Evolutionary conservation across 2,329 filamentous ascomycete genomes (phyloP), one percentile per base, ranked within the genome.

Genomic region (Diplodia mutila): DNA sequence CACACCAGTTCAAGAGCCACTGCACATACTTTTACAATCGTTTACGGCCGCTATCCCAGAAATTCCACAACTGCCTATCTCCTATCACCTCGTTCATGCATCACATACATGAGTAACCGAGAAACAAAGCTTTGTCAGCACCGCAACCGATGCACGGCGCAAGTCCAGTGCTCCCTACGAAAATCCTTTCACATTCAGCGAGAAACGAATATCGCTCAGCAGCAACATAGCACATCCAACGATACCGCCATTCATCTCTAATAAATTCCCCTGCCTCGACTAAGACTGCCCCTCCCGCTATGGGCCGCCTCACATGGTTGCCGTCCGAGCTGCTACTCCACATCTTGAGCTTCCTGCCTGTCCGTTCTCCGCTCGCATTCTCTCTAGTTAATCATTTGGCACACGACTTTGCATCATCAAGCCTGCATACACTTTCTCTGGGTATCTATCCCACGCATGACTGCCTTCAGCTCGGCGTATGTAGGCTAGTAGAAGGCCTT

Each of bases 361-460:
- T 78, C 23, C 70, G 57, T 34, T 71, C 74, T 2, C 75, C 80
- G 2, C 72, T 80, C 14, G 67, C 69, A 55, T 80, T 80, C 69
- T 75, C 73, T 29, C 70, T 73, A 54, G 77, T 76, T n/a, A 78
- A 69, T 1, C 73, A 66, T 3, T 65, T 68, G 32, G 72, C 73
- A 32, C 73, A 75, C 48, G 52, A 49, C 4, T 71, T 80, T 18
- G 76, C 77, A 11, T 72, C 69, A 18, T 72, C 73, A 34, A 77
- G 73, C 61, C 69, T 79, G 5, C 73, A 75, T 61, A 88, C 82
- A 93, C 93, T 97, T 82, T 98, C 94, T 18, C 97, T 87, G 23
- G 90, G 80, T 65, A 93, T 88, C 86, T 93, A 98, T 16, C 92
- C 90, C 0, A 89, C 87, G 14, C 91, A 84, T 48, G 92, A n/a